Evolutionary conservation across 148 eudicot genomes (phyloP), one percentile per base, ranked within the genome.

Genomic region (Cornus florida): DNA sequence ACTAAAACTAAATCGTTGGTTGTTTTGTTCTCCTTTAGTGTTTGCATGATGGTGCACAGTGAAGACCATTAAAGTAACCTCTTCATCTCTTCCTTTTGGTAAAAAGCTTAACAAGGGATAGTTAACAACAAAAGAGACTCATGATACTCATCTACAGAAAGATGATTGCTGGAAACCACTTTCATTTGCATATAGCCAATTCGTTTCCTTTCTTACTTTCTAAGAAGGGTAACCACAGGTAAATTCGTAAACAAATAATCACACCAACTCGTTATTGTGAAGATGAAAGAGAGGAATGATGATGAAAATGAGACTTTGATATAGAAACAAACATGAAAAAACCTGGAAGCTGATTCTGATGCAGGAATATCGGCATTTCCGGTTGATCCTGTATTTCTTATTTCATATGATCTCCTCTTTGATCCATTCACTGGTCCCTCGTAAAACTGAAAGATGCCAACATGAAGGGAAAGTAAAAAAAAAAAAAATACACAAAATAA

Each of bases 371-470:
- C 82, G 62, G 50, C 69, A 35, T 66, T 77, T 76, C 77, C 87
- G 32, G 75, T 73, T 13, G 77, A 67, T 69, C 57, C 77, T 43
- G 85, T 67, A 38, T 80, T 69, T 56, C 71, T 76, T 75, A 77
- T 72, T 68, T 70, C 76, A 72, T 79, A 75, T 70, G 23, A 20
- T 75, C 71, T 75, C 78, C 80, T 85, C 77, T 74, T 78, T n/a
- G 92, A 88, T 56, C 89, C 93, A 87, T 88, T 89, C 67, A 89
- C 89, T 72, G 89, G 90, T 83, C 78, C 90, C 71, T 81, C 82
- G 80, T 80, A 86, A 78, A 94, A 87, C 98, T 92, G 91, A 69
- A 73, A 76, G 24, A 62, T n/a, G 33, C 39, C 19, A 64, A 76
- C 2, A 79, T 28, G 57, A 19, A 75, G 22, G 23, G 65, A 23